These are phyloP conservation scores for Lolium rigidum DNA, from an alignment of 176 grass and related monocot species.

Conservation along the genomic window DNA sequence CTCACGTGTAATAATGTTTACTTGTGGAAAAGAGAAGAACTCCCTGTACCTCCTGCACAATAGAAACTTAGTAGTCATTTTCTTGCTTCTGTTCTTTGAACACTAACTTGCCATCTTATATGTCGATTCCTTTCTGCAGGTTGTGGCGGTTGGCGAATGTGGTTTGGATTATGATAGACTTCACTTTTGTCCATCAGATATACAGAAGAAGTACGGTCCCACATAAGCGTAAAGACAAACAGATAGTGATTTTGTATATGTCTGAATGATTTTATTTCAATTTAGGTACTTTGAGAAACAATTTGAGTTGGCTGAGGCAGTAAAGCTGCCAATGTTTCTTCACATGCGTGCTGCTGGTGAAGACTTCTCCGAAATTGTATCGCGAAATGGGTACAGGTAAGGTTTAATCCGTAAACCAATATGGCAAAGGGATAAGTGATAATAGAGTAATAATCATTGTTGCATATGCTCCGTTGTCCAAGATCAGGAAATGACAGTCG, in stretches of 20 bases:
- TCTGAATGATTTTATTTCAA: conserved; percentile 19
- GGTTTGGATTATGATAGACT: conserved; percentile 97
- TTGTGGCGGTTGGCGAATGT: conserved; percentile 96
- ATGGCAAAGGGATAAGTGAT: background rate
- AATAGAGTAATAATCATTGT: conserved; percentile 19
- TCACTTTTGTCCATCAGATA: conserved; percentile 86
- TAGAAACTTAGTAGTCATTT: conserved; percentile 19
- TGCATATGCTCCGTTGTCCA: background rate
- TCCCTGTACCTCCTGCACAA: background rate
- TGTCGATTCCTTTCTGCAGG: conserved; percentile 49
- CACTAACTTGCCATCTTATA: background rate
- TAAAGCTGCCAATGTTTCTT: conserved; percentile 97
- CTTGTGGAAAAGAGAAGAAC: background rate
- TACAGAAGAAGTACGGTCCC: conserved; percentile 79
- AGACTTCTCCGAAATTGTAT: conserved; percentile 88
- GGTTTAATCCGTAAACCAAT: conserved; percentile 7
- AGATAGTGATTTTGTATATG: conserved; percentile 19
- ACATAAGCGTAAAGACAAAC: background rate
- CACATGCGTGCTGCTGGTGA: conserved; percentile 95
- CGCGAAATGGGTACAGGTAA: conserved; percentile 75
- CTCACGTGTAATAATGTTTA: background rate
- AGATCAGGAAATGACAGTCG: background rate
- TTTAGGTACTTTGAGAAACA: conserved; percentile 93
- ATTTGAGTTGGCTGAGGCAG: conserved; percentile 87
- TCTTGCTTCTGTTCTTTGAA: background rate